Base-by-base conservation (phyloP, 1,139 yeast genomes). In the Taphrina pruni region DNA sequence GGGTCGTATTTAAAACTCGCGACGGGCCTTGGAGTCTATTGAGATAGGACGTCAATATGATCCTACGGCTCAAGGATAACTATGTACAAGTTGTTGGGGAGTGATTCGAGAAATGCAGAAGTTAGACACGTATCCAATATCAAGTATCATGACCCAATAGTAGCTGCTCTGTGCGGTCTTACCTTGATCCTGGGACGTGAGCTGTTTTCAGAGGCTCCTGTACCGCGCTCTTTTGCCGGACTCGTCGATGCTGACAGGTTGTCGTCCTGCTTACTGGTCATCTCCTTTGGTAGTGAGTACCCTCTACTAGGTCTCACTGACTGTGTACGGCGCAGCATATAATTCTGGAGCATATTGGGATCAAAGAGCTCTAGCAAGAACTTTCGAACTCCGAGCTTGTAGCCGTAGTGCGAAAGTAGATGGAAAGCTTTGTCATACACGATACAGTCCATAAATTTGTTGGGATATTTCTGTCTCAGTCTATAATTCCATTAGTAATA, bases 341-440 rank as follows among this genome's bases (percentile, higher is more conserved):
- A 58, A 9, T 11, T 35, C 36, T 32, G 38, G 12, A 57, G 43
- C 51, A 9, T 50, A 12, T 65, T 58, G 8, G 51, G 50, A 3
- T 43, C 32, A 38, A 91, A 88, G 71, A 90, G 79, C 66, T 88
- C 93, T 74, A 91, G 83, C 9, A 92, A 81, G 74, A 87, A 89
- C 73, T 86, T 83, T 55, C 96, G 79, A 51, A 87, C 86, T 9
- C 85, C 84, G 61, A 84, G 85, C 71, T 88, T 85, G 78, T 87
- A 90, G 70, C 85, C 85, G 74, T 88, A 92, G 69, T 82, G 81
- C 71, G 88, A 92, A 73, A 92, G 81, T 70, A 88, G 80, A 66
- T 83, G 81, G 75, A 90, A 81, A 1, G 88, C 86, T 69, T 87
- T 85, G 71, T 83, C 78, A 74, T 89, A 88, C 68, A 90, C 79